Conservation (phyloP, 768 basidiomycete species). For the Suillus lakei region DNA sequence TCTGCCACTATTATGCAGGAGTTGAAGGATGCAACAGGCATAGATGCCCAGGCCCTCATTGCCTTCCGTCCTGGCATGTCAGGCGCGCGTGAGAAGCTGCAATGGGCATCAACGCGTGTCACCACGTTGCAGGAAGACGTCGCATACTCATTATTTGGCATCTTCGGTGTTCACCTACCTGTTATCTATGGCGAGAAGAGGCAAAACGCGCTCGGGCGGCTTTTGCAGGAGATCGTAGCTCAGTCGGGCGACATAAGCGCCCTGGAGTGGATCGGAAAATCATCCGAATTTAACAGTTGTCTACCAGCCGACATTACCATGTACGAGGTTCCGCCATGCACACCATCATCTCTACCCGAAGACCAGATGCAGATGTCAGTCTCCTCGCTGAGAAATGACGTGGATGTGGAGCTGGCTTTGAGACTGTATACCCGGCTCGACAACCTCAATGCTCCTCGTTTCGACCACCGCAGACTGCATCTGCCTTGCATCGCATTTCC, state of each 20-base stretch:
- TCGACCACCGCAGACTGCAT: not conserved
- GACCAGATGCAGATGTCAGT: not conserved
- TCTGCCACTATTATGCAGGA: not conserved
- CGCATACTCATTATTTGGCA: slow-evolving; percentile 7
- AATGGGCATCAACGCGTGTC: slow-evolving; percentile 3
- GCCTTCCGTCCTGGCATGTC: not conserved
- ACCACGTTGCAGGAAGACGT: slow-evolving; percentile 8
- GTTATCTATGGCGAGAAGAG: slow-evolving; percentile 8
- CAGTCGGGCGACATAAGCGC: slow-evolving; percentile 4
- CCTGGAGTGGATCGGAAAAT: slow-evolving; percentile 7
- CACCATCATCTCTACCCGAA: not conserved
- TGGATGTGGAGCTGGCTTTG: not conserved
- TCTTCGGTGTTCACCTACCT: slow-evolving; percentile 4
- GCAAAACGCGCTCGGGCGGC: slow-evolving; percentile 2
- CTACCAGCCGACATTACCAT: not conserved
- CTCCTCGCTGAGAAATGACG: not conserved
- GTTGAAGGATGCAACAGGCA: not conserved
- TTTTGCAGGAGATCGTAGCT: slow-evolving; percentile 3
- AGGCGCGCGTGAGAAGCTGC: not conserved
- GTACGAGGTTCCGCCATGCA: not conserved
- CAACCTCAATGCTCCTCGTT: not conserved
- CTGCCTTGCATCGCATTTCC: not conserved
- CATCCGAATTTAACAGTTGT: slow-evolving; percentile 2
- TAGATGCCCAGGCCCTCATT: not conserved
- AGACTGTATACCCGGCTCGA: not conserved